Evolutionary conservation across 805 yeast genomes (phyloP).

Genomic region (Millerozyma acaciae): DNA sequence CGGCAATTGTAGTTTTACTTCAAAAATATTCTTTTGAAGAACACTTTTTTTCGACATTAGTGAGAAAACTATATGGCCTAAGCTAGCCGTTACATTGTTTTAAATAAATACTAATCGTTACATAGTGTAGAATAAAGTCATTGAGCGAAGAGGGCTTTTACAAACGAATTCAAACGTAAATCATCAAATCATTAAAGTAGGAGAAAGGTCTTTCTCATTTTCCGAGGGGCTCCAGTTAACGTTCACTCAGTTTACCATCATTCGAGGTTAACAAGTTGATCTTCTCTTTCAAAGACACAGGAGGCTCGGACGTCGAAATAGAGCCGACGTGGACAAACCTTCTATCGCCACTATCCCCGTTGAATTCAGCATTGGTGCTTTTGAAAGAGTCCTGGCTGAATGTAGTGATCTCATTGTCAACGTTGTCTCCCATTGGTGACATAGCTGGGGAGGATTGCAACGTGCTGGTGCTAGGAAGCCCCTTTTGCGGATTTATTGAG

Average conservation of each 20-base stretch:
- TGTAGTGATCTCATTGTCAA: not conserved
- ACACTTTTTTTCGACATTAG: too few species aligned
- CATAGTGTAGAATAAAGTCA: too few species aligned
- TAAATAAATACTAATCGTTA: too few species aligned
- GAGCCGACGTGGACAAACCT: slow-evolving; percentile 11
- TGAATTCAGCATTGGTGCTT: slow-evolving; percentile 26
- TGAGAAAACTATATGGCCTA: too few species aligned
- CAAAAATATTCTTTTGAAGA: too few species aligned
- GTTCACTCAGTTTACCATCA: not conserved
- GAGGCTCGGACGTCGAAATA: slow-evolving; percentile 24
- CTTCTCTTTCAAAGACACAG: slow-evolving; percentile 43
- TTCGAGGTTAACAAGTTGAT: slow-evolving; percentile 37
- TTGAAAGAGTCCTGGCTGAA: slow-evolving; percentile 18
- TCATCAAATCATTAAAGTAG: too few species aligned
- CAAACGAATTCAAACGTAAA: too few species aligned
- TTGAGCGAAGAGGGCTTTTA: too few species aligned
- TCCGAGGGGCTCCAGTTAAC: too few species aligned
- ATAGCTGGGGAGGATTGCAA: not conserved
- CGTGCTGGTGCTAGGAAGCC: not conserved
- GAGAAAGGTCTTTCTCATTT: too few species aligned
- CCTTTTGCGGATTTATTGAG: not conserved
- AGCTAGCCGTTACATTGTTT: too few species aligned
- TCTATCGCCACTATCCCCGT: slow-evolving; percentile 22
- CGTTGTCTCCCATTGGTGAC: not conserved
- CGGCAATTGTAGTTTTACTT: too few species aligned